Evolutionary conservation across 257 asterid genomes (phyloP), one percentile per base, ranked within the genome.

Genomic region (Solanum chaucha): DNA sequence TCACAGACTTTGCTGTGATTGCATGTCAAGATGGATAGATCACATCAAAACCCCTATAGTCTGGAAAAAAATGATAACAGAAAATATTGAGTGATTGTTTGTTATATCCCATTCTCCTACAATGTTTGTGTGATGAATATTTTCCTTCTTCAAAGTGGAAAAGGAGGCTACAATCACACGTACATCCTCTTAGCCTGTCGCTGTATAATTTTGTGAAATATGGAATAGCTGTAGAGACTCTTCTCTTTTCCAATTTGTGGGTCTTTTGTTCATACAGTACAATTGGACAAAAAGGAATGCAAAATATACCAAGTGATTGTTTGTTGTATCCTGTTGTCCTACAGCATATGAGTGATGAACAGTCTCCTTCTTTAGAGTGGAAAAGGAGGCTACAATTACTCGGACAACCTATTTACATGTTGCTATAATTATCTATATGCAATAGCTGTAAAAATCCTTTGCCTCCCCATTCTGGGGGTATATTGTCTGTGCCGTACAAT

Each of bases 321-420:
- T 86, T 90, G 91, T 34, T 65, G 85, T 87, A 67, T 41, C 68
- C 89, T 59, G n/a, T 26, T 84, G 89, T 87, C 92, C 90, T 59
- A 87, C 74, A 90, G 5, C 61, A 86, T 2, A 13, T 59, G 90
- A 86, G 86, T 78, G 90, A 90, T 86, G 91, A 89, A 89, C 90
- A 90, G 83, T 89, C 89, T 90, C 88, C 89, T 87, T 59, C 85
- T 88, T 78, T 35, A 26, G 88, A 55, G 90, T 36, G 70, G 87
- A 68, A 84, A 89, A 83, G 89, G 87, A 87, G 91, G 89, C 90
- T 90, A 84, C 92, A 86, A 64, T 89, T 74, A 55, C 86, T 83
- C 87, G 26, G n/a, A 89, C 86, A 89, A 10, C 70, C 24, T 26
- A 22, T 70, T 85, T 6, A 36, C 82, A 19, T 73, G 51, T 24